Percentiles rank a stretch among this genome's conserved stretches.
Evolutionary conservation across 106 monocot species (phyloP).

Genomic region (Chionographis japonica): DNA sequence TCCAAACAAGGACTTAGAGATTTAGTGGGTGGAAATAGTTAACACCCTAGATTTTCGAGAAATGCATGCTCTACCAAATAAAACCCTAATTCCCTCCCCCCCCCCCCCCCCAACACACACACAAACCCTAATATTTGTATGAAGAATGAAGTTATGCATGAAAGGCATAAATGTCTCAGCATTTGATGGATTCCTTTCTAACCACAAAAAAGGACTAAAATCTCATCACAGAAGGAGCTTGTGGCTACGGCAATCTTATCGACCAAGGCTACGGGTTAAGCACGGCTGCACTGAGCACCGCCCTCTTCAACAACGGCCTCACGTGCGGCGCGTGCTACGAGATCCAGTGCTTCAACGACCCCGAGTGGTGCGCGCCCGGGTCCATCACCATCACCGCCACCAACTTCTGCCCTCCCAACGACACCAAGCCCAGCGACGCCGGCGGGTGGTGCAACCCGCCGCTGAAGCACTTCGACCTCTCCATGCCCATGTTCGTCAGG

Average conservation of each 20-base stretch:
- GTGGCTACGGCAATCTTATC: constrained; percentile 30
- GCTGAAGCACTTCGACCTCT: constrained; percentile 45
- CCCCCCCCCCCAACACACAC: no score
- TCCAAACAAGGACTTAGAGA: no score
- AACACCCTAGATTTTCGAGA: no score
- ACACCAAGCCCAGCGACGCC: constrained; percentile 16
- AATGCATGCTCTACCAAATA: no score
- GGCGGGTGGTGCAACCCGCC: constrained; percentile 29
- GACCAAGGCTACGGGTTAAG: constrained; percentile 27
- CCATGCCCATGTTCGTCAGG: constrained; percentile 38
- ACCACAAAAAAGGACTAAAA: no score
- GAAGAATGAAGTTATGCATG: no score
- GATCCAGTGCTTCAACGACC: constrained; percentile 26
- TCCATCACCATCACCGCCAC: constrained; percentile 42
- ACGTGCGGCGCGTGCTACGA: constrained; percentile 51
- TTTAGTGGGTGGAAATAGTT: no score
- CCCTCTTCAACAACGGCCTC: constrained; percentile 37
- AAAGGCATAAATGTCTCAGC: no score
- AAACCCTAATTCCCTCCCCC: no score
- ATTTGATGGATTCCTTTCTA: no score
- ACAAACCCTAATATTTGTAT: no score
- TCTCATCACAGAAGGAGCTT: constrained; percentile 24
- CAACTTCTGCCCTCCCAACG: constrained; percentile 48
- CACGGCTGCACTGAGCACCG: constrained; percentile 39
- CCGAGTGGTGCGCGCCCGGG: constrained; percentile 24